phyloP scores from a whole-genome alignment of 148 eudicot species.

The Cornus controversa region DNA sequence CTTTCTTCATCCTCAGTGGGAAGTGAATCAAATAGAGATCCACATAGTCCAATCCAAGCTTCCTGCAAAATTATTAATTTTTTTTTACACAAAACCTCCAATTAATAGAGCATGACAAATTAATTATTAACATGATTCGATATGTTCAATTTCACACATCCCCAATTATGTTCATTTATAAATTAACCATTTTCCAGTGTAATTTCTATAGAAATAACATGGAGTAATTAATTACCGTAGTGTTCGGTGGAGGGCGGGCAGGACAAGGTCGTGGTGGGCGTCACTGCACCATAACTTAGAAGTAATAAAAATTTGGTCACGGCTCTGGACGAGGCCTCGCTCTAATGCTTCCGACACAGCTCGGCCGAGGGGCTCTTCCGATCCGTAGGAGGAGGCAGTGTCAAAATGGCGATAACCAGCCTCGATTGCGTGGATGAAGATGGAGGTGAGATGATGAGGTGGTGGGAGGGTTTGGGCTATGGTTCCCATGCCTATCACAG shows the following conservation, averaged over 20 bases:
- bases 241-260: slow-evolving; percentile 5
- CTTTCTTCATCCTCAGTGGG: slow-evolving; percentile 24
- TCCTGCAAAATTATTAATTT: slow-evolving; percentile 12
- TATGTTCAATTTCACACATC: no score
- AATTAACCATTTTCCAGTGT: no score
- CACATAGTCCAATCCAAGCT: slow-evolving; percentile 26
- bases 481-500: slow-evolving; percentile 25
- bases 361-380: slow-evolving; percentile 4
- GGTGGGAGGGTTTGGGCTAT: not conserved
- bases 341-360: slow-evolving; percentile 6
- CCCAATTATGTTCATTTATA: no score
- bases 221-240: not conserved
- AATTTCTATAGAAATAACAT: no score
- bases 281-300: slow-evolving; percentile 13
- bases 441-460: not conserved
- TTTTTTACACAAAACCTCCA: no score
- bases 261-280: slow-evolving; percentile 12
- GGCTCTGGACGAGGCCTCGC: slow-evolving; percentile 15
- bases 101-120: no score
- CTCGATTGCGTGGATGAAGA: slow-evolving; percentile 7
- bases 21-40: slow-evolving; percentile 33
- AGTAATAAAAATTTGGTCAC: slow-evolving; percentile 14
- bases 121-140: no score
- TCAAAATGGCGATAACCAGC: slow-evolving; percentile 19
- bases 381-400: slow-evolving; percentile 6